Evolutionary conservation across 2,329 filamentous ascomycete genomes (phyloP).

Genomic region (Penicillium sp.): DNA sequence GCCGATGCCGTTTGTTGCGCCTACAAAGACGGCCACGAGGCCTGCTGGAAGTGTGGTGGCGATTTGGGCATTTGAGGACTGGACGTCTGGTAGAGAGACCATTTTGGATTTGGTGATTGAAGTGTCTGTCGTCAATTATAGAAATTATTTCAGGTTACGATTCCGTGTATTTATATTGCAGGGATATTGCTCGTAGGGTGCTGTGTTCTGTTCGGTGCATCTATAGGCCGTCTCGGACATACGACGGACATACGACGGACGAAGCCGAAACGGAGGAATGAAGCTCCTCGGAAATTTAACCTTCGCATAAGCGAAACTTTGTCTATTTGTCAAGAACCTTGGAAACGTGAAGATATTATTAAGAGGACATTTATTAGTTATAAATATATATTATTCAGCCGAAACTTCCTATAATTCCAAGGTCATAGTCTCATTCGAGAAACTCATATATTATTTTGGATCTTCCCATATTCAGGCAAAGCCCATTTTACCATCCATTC

Average conservation of each 20-base stretch:
- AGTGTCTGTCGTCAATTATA: neutral
- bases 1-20: conserved; percentile 54
- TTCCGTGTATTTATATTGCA: neutral
- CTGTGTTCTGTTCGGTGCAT: neutral
- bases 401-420: neutral
- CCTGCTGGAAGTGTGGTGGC: conserved; percentile 34
- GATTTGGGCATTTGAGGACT: conserved; percentile 14
- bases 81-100: conserved; percentile 13
- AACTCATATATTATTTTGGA: neutral
- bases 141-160: neutral
- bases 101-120: neutral
- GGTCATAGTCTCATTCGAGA: neutral
- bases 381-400: neutral
- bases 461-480: conserved; percentile 19
- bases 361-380: neutral
- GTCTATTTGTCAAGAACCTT: neutral
- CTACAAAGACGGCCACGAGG: conserved; percentile 53
- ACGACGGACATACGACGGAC: conserved; percentile 1
- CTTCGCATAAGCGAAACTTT: no score
- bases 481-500: conserved; percentile 31
- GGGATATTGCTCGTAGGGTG: neutral
- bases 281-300: neutral
- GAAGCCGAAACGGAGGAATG: neutral
- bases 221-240: conserved; percentile 1
- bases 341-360: neutral